A percentile compares a stretch with the other conserved stretches of the same genome.
Conservation (phyloP, 129 eudicot genomes). For the Gnaphalium uliginosum region DNA sequence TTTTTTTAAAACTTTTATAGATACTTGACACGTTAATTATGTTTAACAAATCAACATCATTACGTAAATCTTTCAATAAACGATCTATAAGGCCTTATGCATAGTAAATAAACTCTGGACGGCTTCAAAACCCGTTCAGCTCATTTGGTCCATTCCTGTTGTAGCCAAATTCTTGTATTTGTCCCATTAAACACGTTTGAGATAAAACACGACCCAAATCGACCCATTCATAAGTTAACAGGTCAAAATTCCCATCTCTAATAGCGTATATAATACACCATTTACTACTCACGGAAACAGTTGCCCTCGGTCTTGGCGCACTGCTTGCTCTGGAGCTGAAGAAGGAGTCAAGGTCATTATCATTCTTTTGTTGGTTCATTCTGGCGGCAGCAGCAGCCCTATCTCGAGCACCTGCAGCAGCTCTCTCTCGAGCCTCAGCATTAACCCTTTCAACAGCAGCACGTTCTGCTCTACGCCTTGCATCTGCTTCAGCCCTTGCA, state of each 20-base stretch:
- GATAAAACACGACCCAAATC: neutral
- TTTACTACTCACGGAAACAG: slow-evolving; percentile 63
- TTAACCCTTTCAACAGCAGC: slow-evolving; percentile 74
- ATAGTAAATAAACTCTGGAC: neutral
- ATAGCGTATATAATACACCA: slow-evolving; percentile 2
- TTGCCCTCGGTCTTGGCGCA: slow-evolving; percentile 83
- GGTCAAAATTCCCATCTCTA: neutral
- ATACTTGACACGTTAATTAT: neutral
- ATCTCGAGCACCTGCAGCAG: slow-evolving; percentile 78
- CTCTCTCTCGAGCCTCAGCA: slow-evolving; percentile 82
- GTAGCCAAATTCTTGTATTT: neutral
- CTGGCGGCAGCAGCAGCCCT: slow-evolving; percentile 62
- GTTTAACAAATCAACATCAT: neutral
- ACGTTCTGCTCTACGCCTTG: slow-evolving; percentile 76
- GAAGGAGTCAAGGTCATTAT: slow-evolving; percentile 89
- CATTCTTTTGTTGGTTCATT: slow-evolving; percentile 83
- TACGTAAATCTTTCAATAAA: too few relatives aligned
- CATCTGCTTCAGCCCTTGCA: slow-evolving; percentile 72
- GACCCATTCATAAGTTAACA: neutral
- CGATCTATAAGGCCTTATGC: neutral
- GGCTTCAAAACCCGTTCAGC: neutral
- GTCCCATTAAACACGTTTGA: neutral
- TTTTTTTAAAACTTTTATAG: too few relatives aligned
- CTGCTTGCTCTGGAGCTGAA: slow-evolving; percentile 83
- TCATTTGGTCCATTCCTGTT: neutral